A percentile compares a stretch with the other conserved stretches of the same genome.
phyloP scores from a whole-genome alignment of 2,329 filamentous ascomycete genomes.

The Colletotrichum incanum region DNA sequence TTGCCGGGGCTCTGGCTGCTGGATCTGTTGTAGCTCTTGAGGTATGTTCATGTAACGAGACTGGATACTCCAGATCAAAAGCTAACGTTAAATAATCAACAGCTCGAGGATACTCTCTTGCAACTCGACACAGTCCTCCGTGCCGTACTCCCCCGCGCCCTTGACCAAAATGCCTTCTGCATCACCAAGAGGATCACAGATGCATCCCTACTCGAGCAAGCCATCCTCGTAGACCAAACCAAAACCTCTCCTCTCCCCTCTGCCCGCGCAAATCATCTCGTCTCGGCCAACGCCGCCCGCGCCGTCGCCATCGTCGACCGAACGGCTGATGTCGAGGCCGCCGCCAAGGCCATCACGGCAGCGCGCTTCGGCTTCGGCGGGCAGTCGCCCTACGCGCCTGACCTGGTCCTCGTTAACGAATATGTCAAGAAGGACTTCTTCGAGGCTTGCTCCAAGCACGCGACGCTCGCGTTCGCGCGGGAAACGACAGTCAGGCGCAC shows the following conservation, averaged over 20 bases:
- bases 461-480: constrained; percentile 54
- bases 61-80: background rate
- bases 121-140: constrained; percentile 37
- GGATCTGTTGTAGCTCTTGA: constrained; percentile 51
- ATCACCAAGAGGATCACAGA: constrained; percentile 35
- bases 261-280: constrained; percentile 31
- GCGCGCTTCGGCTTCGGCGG: constrained; percentile 71
- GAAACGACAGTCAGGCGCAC: constrained; percentile 41
- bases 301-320: constrained; percentile 74
- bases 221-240: constrained; percentile 36
- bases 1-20: constrained; percentile 49
- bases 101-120: constrained; percentile 36
- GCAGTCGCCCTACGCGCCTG: constrained; percentile 72
- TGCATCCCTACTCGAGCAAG: constrained; percentile 19
- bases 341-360: constrained; percentile 67
- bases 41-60: constrained; percentile 45
- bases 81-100: constrained; percentile 1
- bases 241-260: background rate
- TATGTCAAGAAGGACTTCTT: constrained; percentile 71
- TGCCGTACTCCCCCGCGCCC: constrained; percentile 22
- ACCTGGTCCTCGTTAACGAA: constrained; percentile 76
- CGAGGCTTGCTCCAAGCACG: constrained; percentile 47
- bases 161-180: constrained; percentile 36
- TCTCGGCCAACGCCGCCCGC: constrained; percentile 46
- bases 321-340: constrained; percentile 67